These are phyloP conservation scores for Camellia oleifera DNA, from an alignment of 179 eudicot species.

Conservation along the genomic window DNA sequence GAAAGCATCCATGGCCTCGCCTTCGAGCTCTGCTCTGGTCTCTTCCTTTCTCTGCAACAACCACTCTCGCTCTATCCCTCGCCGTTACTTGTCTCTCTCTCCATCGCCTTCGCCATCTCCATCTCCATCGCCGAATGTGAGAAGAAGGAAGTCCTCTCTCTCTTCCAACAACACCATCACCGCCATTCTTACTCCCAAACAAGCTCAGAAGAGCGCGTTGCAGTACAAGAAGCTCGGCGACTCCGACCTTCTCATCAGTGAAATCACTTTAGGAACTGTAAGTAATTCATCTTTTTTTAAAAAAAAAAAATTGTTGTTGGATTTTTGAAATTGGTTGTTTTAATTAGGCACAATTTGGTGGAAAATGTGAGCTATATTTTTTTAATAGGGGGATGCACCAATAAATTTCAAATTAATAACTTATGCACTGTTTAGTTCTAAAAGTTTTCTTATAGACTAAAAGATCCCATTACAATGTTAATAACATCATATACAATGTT, in stretches of 20 bases:
- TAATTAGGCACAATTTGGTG: neutral
- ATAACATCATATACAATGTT: no score
- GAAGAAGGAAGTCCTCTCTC: neutral
- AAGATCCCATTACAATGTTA: no score
- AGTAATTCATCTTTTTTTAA: neutral
- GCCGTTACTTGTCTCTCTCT: neutral
- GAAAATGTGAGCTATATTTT: neutral
- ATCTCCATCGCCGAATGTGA: neutral
- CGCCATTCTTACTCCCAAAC: constrained; percentile 21
- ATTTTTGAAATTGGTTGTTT: neutral
- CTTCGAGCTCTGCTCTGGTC: neutral
- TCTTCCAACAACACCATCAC: constrained; percentile 9
- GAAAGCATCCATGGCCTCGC: neutral
- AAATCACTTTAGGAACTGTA: constrained; percentile 88
- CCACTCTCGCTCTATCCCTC: constrained; percentile 8
- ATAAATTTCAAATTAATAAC: no score
- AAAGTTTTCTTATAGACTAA: no score
- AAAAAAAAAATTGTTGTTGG: neutral
- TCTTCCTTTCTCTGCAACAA: constrained; percentile 18
- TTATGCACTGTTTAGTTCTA: no score
- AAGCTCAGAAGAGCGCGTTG: constrained; percentile 37
- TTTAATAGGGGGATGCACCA: no score
- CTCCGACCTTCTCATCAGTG: constrained; percentile 77
- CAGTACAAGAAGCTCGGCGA: constrained; percentile 67
- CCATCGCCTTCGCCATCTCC: no score